Conservation (phyloP, 768 basidiomycete species). For the Leccinum sublutescens region DNA sequence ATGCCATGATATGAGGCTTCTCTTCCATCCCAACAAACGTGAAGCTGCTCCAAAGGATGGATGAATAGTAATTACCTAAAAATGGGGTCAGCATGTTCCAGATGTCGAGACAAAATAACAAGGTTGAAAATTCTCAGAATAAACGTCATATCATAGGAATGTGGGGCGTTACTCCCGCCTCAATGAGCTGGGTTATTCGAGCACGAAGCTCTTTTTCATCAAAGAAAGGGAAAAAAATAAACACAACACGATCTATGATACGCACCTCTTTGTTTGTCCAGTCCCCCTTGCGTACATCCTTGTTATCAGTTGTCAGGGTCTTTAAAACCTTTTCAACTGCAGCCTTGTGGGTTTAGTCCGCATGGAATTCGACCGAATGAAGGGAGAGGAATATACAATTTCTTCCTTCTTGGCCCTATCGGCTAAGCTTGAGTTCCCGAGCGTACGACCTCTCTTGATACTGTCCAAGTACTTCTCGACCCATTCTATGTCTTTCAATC, state of each 20-base stretch:
- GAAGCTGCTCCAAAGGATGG: conserved; percentile 46
- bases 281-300: conserved; percentile 89
- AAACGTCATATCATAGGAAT: conserved; percentile 63
- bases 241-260: conserved; percentile 6
- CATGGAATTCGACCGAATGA: conserved; percentile 2
- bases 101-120: background rate
- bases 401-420: conserved; percentile 98
- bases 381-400: conserved; percentile 52
- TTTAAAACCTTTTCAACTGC: conserved; percentile 84
- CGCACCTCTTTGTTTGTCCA: conserved; percentile 97
- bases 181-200: conserved; percentile 95
- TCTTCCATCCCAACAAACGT: conserved; percentile 80
- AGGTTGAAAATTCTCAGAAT: conserved; percentile 37
- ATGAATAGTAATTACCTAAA: conserved; percentile 22
- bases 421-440: conserved; percentile 76
- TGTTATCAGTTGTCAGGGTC: conserved; percentile 71
- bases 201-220: conserved; percentile 81
- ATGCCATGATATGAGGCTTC: conserved; percentile 56
- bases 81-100: conserved; percentile 6
- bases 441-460: conserved; percentile 70
- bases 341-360: conserved; percentile 46
- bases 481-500: conserved; percentile 99
- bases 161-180: conserved; percentile 91
- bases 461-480: conserved; percentile 85
- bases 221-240: conserved; percentile 14